Percentiles rank a stretch among this genome's conserved stretches.
Evolutionary conservation across 2,329 filamentous ascomycete genomes (phyloP).

Genomic region (Zymoseptoria tritici): DNA sequence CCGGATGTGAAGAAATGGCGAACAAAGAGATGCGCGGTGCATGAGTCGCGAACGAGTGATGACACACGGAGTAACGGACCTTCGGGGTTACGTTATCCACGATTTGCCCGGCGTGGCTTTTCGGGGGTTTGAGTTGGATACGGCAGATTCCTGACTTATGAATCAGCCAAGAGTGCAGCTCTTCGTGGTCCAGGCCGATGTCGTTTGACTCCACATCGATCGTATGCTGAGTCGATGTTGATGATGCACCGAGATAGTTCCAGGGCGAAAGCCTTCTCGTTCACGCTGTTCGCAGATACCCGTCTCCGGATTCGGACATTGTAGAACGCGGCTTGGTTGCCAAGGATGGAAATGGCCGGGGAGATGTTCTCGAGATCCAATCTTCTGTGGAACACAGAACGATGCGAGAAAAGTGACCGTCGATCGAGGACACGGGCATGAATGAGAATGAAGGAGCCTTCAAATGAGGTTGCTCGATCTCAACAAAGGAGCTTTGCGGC

Average conservation of each 20-base stretch:
- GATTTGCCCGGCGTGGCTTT: neutral
- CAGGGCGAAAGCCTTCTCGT: neutral
- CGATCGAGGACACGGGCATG: neutral
- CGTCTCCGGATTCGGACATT: neutral
- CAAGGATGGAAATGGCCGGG: neutral
- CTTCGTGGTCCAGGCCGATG: neutral
- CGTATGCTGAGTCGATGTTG: neutral
- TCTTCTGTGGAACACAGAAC: too few relatives aligned
- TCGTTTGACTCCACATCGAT: neutral
- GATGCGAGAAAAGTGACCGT: neutral
- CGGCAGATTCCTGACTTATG: neutral
- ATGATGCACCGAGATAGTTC: neutral
- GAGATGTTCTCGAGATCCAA: neutral
- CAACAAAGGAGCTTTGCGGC: neutral
- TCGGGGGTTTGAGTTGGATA: neutral
- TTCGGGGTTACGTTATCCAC: neutral
- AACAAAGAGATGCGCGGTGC: neutral
- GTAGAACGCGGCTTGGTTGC: neutral
- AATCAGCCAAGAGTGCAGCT: neutral
- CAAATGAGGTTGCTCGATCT: neutral
- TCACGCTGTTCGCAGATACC: neutral
- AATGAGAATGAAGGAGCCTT: too few relatives aligned
- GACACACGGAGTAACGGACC: neutral
- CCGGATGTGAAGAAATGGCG: neutral
- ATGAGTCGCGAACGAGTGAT: neutral